phyloP scores from a whole-genome alignment of 148 eudicot species.

The Nyssa sinensis region DNA sequence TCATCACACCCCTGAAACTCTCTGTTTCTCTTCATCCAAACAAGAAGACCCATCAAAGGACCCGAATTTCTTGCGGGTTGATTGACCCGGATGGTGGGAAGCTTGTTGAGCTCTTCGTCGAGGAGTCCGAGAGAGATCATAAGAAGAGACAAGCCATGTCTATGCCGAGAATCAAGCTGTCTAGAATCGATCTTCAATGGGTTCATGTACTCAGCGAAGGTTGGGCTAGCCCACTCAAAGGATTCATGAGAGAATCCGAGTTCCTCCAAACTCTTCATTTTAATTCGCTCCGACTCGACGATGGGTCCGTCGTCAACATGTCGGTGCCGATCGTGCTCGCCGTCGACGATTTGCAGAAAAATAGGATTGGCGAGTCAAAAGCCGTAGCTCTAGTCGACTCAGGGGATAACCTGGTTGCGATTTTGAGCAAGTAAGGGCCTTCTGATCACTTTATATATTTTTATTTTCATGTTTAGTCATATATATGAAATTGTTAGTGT shows the following conservation, averaged over 20 bases:
- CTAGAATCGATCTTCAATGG: conserved; percentile 72
- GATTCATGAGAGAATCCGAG: conserved; percentile 92
- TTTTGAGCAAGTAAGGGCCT: conserved; percentile 62
- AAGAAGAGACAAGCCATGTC: conserved; percentile 31
- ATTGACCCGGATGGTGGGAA: conserved; percentile 87
- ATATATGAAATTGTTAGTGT: not conserved
- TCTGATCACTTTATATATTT: not conserved
- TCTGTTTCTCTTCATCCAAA: conserved; percentile 1
- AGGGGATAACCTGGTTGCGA: conserved; percentile 48
- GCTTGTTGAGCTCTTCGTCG: conserved; percentile 53
- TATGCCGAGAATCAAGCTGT: conserved; percentile 49
- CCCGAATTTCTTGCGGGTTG: conserved; percentile 37
- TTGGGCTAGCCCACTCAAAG: conserved; percentile 88
- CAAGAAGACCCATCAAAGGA: conserved; percentile 9
- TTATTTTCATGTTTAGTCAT: not conserved
- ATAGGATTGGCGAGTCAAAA: conserved; percentile 40
- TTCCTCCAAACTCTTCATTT: conserved; percentile 99
- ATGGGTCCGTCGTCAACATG: conserved; percentile 78
- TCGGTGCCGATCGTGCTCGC: conserved; percentile 94
- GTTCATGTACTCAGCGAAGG: conserved; percentile 94
- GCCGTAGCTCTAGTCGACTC: conserved; percentile 63
- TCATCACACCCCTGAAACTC: conserved; percentile 10
- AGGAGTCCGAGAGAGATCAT: conserved; percentile 25
- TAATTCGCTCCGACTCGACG: conserved; percentile 68
- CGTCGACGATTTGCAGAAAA: conserved; percentile 55